Percentiles rank a stretch among this genome's conserved stretches.
Evolutionary conservation across 768 basidiomycete genomes (phyloP).

Genomic region (Trametes maxima): DNA sequence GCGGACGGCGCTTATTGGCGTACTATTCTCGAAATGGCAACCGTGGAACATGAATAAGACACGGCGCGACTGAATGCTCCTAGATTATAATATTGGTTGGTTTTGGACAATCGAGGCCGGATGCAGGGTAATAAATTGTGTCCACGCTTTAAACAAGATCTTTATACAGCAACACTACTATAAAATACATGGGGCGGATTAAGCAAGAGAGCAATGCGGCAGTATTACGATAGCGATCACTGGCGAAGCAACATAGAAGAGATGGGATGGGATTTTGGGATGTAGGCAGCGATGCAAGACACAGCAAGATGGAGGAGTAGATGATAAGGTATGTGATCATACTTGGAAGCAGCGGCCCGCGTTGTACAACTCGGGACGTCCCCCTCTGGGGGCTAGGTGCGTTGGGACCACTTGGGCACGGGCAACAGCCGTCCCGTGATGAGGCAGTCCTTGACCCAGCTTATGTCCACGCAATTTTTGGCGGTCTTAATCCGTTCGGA

Average conservation of each 20-base stretch:
- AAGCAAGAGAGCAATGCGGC: slow-evolving; percentile 12
- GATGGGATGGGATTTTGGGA: background rate
- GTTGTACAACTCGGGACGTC: too few relatives aligned
- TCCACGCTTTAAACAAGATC: background rate
- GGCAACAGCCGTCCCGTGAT: slow-evolving; percentile 58
- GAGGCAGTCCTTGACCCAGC: slow-evolving; percentile 80
- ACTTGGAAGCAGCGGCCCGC: background rate
- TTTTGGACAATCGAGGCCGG: background rate
- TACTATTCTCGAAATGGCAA: background rate
- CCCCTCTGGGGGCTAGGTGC: background rate
- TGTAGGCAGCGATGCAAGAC: background rate
- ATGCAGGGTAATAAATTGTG: background rate
- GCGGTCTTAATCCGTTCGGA: slow-evolving; percentile 33
- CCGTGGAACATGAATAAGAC: too few relatives aligned
- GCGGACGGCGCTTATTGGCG: background rate
- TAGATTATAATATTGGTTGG: too few relatives aligned
- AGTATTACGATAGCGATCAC: slow-evolving; percentile 14
- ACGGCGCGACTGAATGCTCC: too few relatives aligned
- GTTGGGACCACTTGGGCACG: background rate
- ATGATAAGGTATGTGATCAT: background rate
- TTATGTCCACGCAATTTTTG: slow-evolving; percentile 49
- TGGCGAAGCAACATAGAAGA: background rate
- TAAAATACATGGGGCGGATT: background rate
- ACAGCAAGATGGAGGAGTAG: background rate
- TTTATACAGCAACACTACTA: slow-evolving; percentile 17